phyloP scores from a whole-genome alignment of 441 rosid species.

The Jatropha podagrica region DNA sequence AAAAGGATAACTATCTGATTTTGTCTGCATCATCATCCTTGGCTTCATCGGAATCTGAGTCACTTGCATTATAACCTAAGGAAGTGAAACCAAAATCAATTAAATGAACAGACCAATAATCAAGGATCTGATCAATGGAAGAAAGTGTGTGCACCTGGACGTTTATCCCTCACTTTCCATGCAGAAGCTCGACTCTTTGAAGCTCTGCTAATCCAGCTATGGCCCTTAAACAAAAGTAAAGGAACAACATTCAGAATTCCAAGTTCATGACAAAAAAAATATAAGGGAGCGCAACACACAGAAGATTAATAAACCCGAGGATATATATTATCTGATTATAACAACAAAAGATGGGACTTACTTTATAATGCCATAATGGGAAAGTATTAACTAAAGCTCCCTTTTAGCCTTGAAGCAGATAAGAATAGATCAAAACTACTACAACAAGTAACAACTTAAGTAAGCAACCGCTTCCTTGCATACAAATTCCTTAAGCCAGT shows the following conservation, averaged over 20 bases:
- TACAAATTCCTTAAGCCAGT: background rate
- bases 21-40: conserved; percentile 32
- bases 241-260: conserved; percentile 2
- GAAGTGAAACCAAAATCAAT: conserved; percentile 8
- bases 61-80: conserved; percentile 70
- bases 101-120: conserved; percentile 11
- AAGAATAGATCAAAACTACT: background rate
- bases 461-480: background rate
- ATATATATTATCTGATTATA: background rate
- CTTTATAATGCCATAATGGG: background rate
- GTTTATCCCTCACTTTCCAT: conserved; percentile 66
- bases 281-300: background rate
- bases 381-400: background rate
- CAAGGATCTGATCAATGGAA: background rate
- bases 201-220: conserved; percentile 71
- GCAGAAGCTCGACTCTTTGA: conserved; percentile 56
- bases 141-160: conserved; percentile 47
- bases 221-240: conserved; percentile 47
- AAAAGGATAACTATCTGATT: conserved; percentile 4
- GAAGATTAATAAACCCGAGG: background rate
- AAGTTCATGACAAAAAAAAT: background rate
- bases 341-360: background rate
- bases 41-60: conserved; percentile 60
- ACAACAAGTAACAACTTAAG: background rate
- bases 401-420: background rate